Conservation (phyloP, 2,329 filamentous ascomycete genomes). For the Penicillium fuscoglaucum region DNA sequence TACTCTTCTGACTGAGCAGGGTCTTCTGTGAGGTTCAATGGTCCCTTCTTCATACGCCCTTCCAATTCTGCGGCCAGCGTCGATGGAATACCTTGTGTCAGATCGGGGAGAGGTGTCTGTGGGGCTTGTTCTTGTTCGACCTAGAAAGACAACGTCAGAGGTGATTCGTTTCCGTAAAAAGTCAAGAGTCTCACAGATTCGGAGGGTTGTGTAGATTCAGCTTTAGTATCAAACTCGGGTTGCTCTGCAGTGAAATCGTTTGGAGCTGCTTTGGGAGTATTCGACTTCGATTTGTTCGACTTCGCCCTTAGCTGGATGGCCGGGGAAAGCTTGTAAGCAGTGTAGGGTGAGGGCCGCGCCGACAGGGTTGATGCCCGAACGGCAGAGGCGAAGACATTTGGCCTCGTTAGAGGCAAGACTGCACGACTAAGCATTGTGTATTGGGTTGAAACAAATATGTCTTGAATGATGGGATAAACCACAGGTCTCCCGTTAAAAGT, state of each 20-base stretch:
- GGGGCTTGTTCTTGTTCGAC: constrained; percentile 41
- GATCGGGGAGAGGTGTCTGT: constrained; percentile 74
- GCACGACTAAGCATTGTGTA: constrained; percentile 48
- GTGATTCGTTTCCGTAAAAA: neutral
- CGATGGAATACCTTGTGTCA: constrained; percentile 92
- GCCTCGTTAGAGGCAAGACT: constrained; percentile 47
- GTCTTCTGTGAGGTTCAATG: constrained; percentile 57
- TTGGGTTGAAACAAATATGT: constrained; percentile 8
- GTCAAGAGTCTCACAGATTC: constrained; percentile 26
- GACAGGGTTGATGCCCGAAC: constrained; percentile 37
- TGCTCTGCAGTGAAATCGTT: constrained; percentile 39
- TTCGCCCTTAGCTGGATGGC: constrained; percentile 26
- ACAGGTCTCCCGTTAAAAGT: constrained; percentile 32
- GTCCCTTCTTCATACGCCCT: constrained; percentile 41
- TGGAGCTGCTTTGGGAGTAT: constrained; percentile 23
- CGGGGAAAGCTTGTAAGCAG: constrained; percentile 38
- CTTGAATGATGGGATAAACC: constrained; percentile 14
- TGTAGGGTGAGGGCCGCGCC: constrained; percentile 37
- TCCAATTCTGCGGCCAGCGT: constrained; percentile 77
- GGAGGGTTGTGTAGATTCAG: constrained; percentile 33
- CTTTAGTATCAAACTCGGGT: constrained; percentile 40
- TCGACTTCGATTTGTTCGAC: constrained; percentile 28
- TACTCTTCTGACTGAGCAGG: constrained; percentile 46
- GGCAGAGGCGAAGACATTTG: constrained; percentile 39
- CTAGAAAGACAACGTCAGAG: constrained; percentile 27